phyloP scores from a whole-genome alignment of 2,329 filamentous ascomycete species.

The Lizonia empirigonia region DNA sequence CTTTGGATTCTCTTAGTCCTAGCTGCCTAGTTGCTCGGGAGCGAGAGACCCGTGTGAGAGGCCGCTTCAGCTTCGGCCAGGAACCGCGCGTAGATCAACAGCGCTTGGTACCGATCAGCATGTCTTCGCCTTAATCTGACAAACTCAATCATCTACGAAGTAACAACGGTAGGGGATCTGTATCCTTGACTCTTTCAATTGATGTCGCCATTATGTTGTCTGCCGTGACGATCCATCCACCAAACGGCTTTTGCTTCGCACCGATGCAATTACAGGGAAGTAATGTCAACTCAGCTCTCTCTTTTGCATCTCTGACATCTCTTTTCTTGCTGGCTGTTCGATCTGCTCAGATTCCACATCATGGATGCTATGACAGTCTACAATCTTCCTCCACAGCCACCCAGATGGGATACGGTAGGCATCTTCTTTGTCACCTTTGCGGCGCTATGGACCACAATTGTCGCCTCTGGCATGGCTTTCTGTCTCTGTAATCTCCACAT shows the following conservation, averaged over 20 bases:
- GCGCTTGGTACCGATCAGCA: conserved; percentile 1
- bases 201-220: neutral
- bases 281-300: neutral
- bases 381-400: conserved; percentile 19
- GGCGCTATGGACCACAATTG: conserved; percentile 22
- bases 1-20: neutral
- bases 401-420: conserved; percentile 22
- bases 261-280: neutral
- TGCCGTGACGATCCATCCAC: neutral
- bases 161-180: neutral
- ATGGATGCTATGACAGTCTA: conserved; percentile 21
- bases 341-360: neutral
- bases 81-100: conserved; percentile 2
- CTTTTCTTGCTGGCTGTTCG: neutral
- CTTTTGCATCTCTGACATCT: neutral
- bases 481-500: conserved; percentile 23
- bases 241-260: neutral
- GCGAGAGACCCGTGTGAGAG: neutral
- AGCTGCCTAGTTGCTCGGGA: neutral
- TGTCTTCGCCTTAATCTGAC: neutral
- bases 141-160: neutral
- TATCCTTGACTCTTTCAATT: neutral
- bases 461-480: conserved; percentile 23
- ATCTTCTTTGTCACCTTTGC: conserved; percentile 23
- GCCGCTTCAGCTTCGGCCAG: conserved; percentile 1